phyloP scores from a whole-genome alignment of 2,329 filamentous ascomycete genomes.

The Cryphonectria radicalis region DNA sequence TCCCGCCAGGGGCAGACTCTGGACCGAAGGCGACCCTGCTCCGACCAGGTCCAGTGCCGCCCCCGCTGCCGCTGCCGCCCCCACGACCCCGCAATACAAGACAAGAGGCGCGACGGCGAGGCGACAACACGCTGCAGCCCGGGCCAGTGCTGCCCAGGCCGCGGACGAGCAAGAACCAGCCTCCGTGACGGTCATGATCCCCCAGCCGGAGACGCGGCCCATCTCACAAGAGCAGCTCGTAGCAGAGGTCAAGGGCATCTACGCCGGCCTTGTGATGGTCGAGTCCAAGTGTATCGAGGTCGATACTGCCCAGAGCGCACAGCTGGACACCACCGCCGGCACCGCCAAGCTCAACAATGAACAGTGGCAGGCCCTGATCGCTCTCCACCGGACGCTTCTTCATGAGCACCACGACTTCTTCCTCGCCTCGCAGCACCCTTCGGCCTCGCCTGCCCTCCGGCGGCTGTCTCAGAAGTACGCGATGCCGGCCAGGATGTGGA shows the following conservation, averaged over 20 bases:
- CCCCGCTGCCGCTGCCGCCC: neutral
- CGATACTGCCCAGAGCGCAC: slow-evolving; percentile 63
- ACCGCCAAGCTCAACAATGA: slow-evolving; percentile 59
- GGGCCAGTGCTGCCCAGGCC: neutral
- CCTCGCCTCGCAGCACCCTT: slow-evolving; percentile 83
- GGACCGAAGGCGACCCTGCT: slow-evolving; percentile 21
- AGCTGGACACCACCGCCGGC: slow-evolving; percentile 46
- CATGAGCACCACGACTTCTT: slow-evolving; percentile 89
- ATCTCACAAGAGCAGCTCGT: slow-evolving; percentile 81
- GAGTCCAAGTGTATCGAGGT: slow-evolving; percentile 88
- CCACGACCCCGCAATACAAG: neutral
- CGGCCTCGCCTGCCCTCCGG: slow-evolving; percentile 69
- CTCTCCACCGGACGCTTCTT: slow-evolving; percentile 77
- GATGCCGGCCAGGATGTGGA: slow-evolving; percentile 95
- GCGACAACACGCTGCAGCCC: neutral
- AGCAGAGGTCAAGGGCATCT: slow-evolving; percentile 82
- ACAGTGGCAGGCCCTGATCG: slow-evolving; percentile 85
- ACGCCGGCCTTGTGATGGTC: slow-evolving; percentile 81
- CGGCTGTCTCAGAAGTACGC: slow-evolving; percentile 78
- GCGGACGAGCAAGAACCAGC: slow-evolving; percentile 29
- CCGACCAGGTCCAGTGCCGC: slow-evolving; percentile 2
- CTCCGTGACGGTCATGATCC: slow-evolving; percentile 32
- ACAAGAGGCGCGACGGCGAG: neutral
- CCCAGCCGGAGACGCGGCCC: slow-evolving; percentile 65
- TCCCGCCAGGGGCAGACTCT: slow-evolving; percentile 15